These are phyloP conservation scores for Claviceps sp. DNA, from an alignment of 2,329 filamentous ascomycete species.

Conservation along the genomic window DNA sequence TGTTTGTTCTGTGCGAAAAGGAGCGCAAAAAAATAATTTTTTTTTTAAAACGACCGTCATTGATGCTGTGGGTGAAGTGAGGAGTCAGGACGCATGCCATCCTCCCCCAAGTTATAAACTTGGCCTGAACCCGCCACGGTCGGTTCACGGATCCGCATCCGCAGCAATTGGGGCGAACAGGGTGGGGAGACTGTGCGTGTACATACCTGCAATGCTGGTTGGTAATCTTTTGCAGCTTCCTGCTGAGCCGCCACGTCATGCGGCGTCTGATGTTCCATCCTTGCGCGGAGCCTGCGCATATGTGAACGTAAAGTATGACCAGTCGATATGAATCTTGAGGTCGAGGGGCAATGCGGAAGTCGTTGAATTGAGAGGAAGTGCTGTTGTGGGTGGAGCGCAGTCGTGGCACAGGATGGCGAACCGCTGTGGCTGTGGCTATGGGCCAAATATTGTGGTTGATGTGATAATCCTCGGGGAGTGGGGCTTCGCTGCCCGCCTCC, in stretches of 20 bases:
- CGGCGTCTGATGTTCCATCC: constrained; percentile 21
- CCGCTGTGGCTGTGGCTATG: constrained; percentile 4
- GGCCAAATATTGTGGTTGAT: constrained; percentile 5
- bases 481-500: constrained; percentile 4
- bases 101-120: background rate
- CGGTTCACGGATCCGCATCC: background rate
- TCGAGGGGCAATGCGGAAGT: constrained; percentile 2
- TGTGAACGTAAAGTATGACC: constrained; percentile 6
- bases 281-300: constrained; percentile 10
- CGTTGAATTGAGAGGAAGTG: constrained; percentile 4
- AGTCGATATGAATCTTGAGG: constrained; percentile 4
- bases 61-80: background rate
- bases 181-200: background rate
- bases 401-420: constrained; percentile 5
- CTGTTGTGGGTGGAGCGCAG: constrained; percentile 6
- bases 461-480: constrained; percentile 5
- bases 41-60: no score
- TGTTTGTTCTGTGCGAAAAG: no score
- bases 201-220: constrained; percentile 42
- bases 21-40: background rate
- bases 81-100: background rate
- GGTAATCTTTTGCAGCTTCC: constrained; percentile 44
- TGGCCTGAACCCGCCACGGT: background rate
- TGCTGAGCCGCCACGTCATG: constrained; percentile 45
- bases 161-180: background rate